Conservation (phyloP, 257 asterid genomes). For the Gynochthodes officinalis region DNA sequence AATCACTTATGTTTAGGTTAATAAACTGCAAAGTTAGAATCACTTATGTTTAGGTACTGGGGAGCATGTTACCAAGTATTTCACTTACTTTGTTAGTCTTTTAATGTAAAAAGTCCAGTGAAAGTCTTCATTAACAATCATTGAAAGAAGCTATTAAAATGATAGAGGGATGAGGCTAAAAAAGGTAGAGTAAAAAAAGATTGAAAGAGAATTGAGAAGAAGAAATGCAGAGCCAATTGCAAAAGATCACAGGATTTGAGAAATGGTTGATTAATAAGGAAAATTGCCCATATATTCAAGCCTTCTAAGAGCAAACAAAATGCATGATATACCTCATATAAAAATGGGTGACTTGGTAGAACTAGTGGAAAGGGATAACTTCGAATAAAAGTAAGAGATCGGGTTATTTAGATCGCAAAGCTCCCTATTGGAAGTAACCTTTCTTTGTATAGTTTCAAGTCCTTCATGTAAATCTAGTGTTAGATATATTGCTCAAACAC, state of each 20-base stretch:
- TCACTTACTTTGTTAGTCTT: too few relatives aligned
- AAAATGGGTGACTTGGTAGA: conserved; percentile 96
- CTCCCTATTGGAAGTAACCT: conserved; percentile 84
- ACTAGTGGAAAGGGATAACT: conserved; percentile 94
- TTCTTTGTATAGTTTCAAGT: conserved; percentile 97
- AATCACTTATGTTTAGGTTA: too few relatives aligned
- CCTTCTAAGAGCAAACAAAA: conserved; percentile 65
- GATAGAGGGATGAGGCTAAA: too few relatives aligned
- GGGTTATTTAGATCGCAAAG: conserved; percentile 90
- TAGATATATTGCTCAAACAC: conserved; percentile 78
- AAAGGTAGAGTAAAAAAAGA: too few relatives aligned
- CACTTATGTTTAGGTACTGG: too few relatives aligned
- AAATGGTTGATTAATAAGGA: conserved; percentile 91
- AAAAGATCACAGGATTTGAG: conserved; percentile 73
- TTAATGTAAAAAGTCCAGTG: too few relatives aligned
- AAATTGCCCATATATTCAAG: conserved; percentile 60
- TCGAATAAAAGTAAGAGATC: conserved; percentile 80
- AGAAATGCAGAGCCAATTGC: conserved; percentile 73
- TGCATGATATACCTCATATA: conserved; percentile 77
- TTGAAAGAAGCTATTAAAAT: too few relatives aligned
- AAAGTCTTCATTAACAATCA: too few relatives aligned
- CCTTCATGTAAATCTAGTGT: conserved; percentile 90
- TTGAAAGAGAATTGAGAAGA: too few relatives aligned
- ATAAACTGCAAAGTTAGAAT: too few relatives aligned
- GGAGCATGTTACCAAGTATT: too few relatives aligned